phyloP scores from a whole-genome alignment of 768 basidiomycete genomes.

The Sutorius australiensis region DNA sequence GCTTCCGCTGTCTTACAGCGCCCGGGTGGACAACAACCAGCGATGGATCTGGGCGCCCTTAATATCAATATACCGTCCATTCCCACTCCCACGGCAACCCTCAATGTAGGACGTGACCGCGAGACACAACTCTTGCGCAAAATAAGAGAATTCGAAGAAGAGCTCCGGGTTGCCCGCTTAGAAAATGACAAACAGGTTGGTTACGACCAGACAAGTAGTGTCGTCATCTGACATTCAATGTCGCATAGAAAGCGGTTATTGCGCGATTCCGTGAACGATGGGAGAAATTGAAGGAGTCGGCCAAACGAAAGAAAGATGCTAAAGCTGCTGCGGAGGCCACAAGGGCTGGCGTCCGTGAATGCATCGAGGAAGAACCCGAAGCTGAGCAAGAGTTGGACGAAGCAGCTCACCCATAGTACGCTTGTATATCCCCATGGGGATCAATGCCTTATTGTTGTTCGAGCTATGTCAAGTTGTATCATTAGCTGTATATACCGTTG shows the following conservation, averaged over 20 bases:
- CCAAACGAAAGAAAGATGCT: constrained; percentile 80
- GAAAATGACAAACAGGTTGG: constrained; percentile 85
- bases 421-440: not conserved
- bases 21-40: constrained; percentile 32
- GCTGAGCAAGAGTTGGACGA: constrained; percentile 56
- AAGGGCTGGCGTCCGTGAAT: constrained; percentile 50
- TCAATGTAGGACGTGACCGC: constrained; percentile 53
- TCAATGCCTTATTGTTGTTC: not conserved
- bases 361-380: constrained; percentile 66
- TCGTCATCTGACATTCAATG: constrained; percentile 11
- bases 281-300: constrained; percentile 87
- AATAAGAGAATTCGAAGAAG: constrained; percentile 78
- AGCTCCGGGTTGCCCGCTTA: constrained; percentile 52
- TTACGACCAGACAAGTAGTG: constrained; percentile 6
- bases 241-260: constrained; percentile 73
- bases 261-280: constrained; percentile 80
- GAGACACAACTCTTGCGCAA: constrained; percentile 47
- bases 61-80: constrained; percentile 54
- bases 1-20: constrained; percentile 58
- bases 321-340: constrained; percentile 48
- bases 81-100: constrained; percentile 45
- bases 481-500: constrained; percentile 9
- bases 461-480: constrained; percentile 12
- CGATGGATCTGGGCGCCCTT: constrained; percentile 51
- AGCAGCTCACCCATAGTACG: not conserved